phyloP scores from a whole-genome alignment of 768 basidiomycete genomes.

The Glaciozyma antarctica region DNA sequence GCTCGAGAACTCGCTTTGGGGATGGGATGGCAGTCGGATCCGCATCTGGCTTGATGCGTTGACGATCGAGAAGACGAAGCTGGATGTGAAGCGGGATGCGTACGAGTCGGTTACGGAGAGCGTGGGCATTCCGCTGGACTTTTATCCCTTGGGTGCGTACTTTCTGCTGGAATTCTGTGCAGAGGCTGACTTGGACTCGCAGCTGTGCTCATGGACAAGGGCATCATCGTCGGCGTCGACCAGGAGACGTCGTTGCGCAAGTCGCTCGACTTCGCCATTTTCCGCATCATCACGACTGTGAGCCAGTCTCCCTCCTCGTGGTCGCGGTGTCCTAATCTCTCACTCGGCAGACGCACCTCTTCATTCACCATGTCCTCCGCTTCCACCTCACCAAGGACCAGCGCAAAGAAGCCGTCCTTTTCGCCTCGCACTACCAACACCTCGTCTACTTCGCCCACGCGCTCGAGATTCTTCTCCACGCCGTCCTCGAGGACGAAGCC shows the following conservation, averaged over 20 bases:
- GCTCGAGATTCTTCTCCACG: slow-evolving; percentile 86
- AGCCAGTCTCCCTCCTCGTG: slow-evolving; percentile 35
- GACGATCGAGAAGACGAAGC: slow-evolving; percentile 61
- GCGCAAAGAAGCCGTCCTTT: slow-evolving; percentile 66
- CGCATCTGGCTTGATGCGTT: slow-evolving; percentile 93
- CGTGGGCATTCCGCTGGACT: slow-evolving; percentile 81
- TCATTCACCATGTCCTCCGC: slow-evolving; percentile 80
- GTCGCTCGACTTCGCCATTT: slow-evolving; percentile 78
- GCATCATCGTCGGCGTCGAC: slow-evolving; percentile 93
- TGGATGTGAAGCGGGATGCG: slow-evolving; percentile 41
- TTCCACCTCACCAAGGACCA: slow-evolving; percentile 60
- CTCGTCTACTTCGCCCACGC: slow-evolving; percentile 90
- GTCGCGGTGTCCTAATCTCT: not conserved
- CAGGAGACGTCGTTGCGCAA: slow-evolving; percentile 67
- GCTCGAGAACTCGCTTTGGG: slow-evolving; percentile 95
- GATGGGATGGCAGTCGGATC: slow-evolving; percentile 80
- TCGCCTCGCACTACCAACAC: slow-evolving; percentile 75
- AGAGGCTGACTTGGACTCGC: not conserved
- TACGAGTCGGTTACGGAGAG: slow-evolving; percentile 72
- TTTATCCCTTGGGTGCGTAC: slow-evolving; percentile 80
- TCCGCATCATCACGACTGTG: slow-evolving; percentile 78
- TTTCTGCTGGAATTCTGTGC: not conserved
- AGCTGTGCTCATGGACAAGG: slow-evolving; percentile 99
- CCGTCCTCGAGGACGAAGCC: slow-evolving; percentile 77
- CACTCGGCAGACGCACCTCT: slow-evolving; percentile 69